Conservation (phyloP, 495 filamentous ascomycete genomes). For the Cercophora newfieldiana region DNA sequence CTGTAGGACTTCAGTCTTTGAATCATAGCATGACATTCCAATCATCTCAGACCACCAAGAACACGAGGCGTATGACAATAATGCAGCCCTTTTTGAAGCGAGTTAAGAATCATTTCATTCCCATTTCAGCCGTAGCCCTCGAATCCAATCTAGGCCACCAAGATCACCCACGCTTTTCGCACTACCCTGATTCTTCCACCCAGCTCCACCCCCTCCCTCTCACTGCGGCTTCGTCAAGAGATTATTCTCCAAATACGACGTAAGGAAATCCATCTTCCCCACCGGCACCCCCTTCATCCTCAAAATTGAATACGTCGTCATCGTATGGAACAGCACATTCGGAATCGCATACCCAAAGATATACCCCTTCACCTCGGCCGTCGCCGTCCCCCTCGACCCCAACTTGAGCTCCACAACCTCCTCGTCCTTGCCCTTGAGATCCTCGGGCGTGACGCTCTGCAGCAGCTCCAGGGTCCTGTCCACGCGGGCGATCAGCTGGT, state of each 20-base stretch:
- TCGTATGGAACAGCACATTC: slow-evolving; percentile 62
- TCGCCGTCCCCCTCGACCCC: slow-evolving; percentile 31
- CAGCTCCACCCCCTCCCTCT: too few species aligned
- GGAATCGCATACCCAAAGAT: slow-evolving; percentile 45
- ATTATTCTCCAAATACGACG: not conserved
- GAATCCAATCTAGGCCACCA: too few species aligned
- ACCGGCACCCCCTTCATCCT: slow-evolving; percentile 56
- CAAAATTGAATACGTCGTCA: slow-evolving; percentile 56
- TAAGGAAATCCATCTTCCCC: slow-evolving; percentile 56
- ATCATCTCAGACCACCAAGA: too few species aligned
- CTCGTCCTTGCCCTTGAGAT: slow-evolving; percentile 36
- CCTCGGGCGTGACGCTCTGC: slow-evolving; percentile 37
- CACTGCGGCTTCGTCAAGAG: not conserved
- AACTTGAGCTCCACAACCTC: slow-evolving; percentile 23
- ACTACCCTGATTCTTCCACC: too few species aligned
- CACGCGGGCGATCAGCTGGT: slow-evolving; percentile 42
- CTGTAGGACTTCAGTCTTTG: too few species aligned
- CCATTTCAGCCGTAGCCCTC: too few species aligned
- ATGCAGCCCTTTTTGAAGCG: too few species aligned
- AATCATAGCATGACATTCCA: too few species aligned
- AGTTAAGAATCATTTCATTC: too few species aligned
- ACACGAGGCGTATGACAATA: too few species aligned
- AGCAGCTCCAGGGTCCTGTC: slow-evolving; percentile 38
- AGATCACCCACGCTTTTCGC: too few species aligned
- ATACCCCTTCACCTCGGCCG: slow-evolving; percentile 37